A percentile compares a stretch with the other conserved stretches of the same genome.
These are phyloP conservation scores for Leishmania tropica DNA, from an alignment of 208 protist genomes.

Conservation along the genomic window DNA sequence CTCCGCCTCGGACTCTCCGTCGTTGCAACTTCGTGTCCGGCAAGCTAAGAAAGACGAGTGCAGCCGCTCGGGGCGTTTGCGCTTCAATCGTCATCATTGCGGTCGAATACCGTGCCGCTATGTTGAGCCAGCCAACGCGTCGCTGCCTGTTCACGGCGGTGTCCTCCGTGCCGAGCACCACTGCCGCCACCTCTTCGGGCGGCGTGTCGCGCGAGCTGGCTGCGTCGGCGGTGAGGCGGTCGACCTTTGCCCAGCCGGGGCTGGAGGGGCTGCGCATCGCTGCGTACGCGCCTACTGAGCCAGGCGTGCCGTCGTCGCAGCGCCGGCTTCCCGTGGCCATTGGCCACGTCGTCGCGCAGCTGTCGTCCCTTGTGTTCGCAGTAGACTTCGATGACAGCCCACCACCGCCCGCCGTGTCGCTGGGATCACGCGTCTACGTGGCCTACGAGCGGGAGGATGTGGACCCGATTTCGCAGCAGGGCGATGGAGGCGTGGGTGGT, in stretches of 20 bases:
- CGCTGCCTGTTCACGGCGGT: conserved; percentile 4
- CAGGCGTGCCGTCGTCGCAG: conserved; percentile 24
- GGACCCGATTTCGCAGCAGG: background rate
- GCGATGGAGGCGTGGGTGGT: background rate
- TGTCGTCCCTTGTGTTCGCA: conserved; percentile 73
- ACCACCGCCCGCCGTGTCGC: conserved; percentile 24
- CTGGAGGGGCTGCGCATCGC: conserved; percentile 68
- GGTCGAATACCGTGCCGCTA: background rate
- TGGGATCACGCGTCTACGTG: conserved; percentile 59
- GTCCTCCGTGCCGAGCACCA: background rate
- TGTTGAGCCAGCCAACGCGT: background rate
- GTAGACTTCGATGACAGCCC: conserved; percentile 50
- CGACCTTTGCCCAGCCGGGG: conserved; percentile 39
- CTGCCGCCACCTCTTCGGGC: conserved; percentile 1
- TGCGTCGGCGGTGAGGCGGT: conserved; percentile 15
- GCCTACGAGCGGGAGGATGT: conserved; percentile 44
- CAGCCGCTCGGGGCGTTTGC: background rate
- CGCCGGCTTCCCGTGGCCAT: conserved; percentile 53
- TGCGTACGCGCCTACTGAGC: conserved; percentile 37
- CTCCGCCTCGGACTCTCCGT: too few species aligned
- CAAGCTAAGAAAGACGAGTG: background rate
- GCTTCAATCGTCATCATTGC: background rate
- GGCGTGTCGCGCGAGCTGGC: background rate
- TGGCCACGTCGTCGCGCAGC: conserved; percentile 77
- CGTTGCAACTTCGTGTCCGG: background rate